Evolutionary conservation across 208 protist genomes (phyloP), one percentile per base, ranked within the genome.

Genomic region (Trypanosoma brucei): DNA sequence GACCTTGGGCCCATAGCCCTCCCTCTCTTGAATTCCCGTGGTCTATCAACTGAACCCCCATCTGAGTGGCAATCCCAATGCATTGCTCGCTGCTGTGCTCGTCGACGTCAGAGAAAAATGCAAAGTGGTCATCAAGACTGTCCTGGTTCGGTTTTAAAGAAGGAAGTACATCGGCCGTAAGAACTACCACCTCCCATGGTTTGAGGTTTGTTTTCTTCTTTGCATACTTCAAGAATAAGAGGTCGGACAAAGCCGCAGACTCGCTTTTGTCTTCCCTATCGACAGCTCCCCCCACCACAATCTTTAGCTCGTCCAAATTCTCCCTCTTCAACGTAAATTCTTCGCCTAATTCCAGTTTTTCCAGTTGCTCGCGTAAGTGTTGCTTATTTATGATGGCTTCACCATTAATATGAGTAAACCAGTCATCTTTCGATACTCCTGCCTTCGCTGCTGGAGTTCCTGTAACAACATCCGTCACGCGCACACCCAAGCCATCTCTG

Each of bases 371-470:
- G 42, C 85, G 84, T 45, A 95, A 74, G 56, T 91, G 75, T 72
- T 85, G 76, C 60, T 95, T 95, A 70, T 92, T 92, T 34, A 56
- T 51, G 51, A 95, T 92, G 5, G 78, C 55, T 36, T 66, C 54
- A 13, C 71, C 76, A 64, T 90, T 91, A 65, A 95, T 79, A 75
- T 95, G 88, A 7, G 88, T 95, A 5, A 95, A 74, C 86, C 88
- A 95, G 65, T 95, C 88, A 63, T 95, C 86, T 69, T 85, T 91
- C 44, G 82, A 37, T 22, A 95, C 64, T 36, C 88, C 85, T 14
- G 74, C 75, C 70, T 95, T 95, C 37, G 84, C 77, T 52, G 88
- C 88, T 13, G 88, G 88, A 11, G 88, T 89, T 13, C 79, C 73
- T 49, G 84, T 77, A 65, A 92, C 70, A 42, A 95, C 85, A 68